Evolutionary conservation across 23 red algal species (phyloP), one percentile per base, ranked within the genome.

Genomic region (Gracilaria domingensis): DNA sequence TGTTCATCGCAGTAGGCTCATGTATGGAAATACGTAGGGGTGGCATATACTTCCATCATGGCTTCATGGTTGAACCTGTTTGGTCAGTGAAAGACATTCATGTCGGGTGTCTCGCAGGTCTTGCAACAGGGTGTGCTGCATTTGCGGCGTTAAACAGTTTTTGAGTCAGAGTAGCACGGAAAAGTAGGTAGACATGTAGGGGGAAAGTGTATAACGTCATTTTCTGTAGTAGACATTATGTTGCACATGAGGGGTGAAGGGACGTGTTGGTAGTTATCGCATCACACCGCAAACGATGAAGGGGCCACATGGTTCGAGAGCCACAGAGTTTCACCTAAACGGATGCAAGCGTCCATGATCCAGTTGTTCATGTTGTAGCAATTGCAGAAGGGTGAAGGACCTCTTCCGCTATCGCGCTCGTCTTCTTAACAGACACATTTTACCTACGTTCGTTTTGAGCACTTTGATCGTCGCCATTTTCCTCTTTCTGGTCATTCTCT

Each of bases 401-500:
- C n/a, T n/a, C 45, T 48, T 48, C 45, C 7, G 45, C 45, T 12
- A 12, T 12, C 12, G 45, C 12, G 45, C 45, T 48, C 45, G 45
- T 48, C 18, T 55, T 20, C 17, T 18, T 55, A 55, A 55, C 14
- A 55, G 51, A 20, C 12, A 14, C 18, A 35, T 17, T 8, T 45
- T 82, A 82, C 78, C 53, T 32, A 37, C 54, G 54, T 34, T 74
- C 71, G 33, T 53, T 66, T 75, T 88, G 54, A 9, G 44, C 39
- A 16, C 82, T 35, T n/a, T 66, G 42, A 6, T 91, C 57, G 5
- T 29, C 75, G 8, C 2, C 56, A 16, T 81, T 58, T 23, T 69
- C 51, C 39, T 80, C 87, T 35, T 81, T 81, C 76, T 38, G 58
- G 62, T 48, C 59, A 17, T 51, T 59, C 25, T 88, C 53, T 47